These are phyloP conservation scores for Cladosporium sp. DNA, from an alignment of 2,329 filamentous ascomycete species.

Conservation along the genomic window DNA sequence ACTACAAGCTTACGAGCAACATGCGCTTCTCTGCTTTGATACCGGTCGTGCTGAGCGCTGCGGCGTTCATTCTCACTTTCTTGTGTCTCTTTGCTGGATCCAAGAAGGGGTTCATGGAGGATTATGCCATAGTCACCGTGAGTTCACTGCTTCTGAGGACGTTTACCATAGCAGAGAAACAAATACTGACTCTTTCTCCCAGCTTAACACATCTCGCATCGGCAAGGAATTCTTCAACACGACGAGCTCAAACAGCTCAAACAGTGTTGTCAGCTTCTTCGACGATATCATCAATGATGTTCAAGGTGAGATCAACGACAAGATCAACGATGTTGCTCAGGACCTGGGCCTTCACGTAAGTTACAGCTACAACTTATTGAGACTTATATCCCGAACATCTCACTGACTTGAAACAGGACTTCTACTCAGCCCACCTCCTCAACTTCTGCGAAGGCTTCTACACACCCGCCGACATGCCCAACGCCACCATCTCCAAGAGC, in stretches of 20 bases:
- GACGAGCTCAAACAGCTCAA: constrained; percentile 25
- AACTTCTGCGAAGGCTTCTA: constrained; percentile 59
- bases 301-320: constrained; percentile 45
- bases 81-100: constrained; percentile 63
- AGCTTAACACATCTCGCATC: constrained; percentile 60
- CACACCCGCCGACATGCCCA: constrained; percentile 45
- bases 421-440: constrained; percentile 63
- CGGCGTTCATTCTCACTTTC: constrained; percentile 59
- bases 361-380: neutral
- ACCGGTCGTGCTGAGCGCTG: constrained; percentile 46
- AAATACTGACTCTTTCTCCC: neutral
- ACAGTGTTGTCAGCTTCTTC: constrained; percentile 37
- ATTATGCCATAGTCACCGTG: constrained; percentile 60
- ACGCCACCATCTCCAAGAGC: constrained; percentile 42
- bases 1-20: neutral
- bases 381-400: neutral
- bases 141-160: constrained; percentile 15
- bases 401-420: constrained; percentile 43
- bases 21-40: constrained; percentile 32
- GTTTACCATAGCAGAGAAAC: too few species aligned
- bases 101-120: constrained; percentile 57
- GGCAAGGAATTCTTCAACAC: constrained; percentile 43
- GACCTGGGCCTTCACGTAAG: constrained; percentile 52
- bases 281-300: constrained; percentile 38
- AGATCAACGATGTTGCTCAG: constrained; percentile 47